phyloP scores from a whole-genome alignment of 495 filamentous ascomycete genomes.

The Talaromyces nanjingensis region DNA sequence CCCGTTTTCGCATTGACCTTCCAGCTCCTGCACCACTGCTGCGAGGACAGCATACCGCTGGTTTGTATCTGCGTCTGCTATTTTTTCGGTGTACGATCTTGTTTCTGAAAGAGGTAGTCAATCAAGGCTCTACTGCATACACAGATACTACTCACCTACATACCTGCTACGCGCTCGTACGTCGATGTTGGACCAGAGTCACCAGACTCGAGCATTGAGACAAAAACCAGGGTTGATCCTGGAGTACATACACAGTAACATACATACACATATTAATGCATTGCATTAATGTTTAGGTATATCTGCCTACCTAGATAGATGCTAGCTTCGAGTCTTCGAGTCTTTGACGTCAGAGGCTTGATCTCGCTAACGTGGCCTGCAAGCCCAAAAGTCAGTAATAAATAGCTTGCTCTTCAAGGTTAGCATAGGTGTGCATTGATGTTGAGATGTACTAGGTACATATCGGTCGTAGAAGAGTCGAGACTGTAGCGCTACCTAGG shows the following conservation, averaged over 20 bases:
- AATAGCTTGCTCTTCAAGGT: neutral
- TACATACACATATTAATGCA: neutral
- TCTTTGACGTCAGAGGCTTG: neutral
- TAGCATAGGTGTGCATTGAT: neutral
- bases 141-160: too few relatives aligned
- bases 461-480: neutral
- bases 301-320: neutral
- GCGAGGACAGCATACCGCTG: neutral
- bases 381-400: neutral
- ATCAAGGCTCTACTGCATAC: neutral
- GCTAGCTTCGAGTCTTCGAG: neutral
- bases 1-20: neutral
- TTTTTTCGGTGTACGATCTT: neutral
- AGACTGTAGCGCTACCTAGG: neutral
- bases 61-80: neutral
- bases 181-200: neutral
- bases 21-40: neutral
- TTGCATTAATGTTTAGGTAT: neutral
- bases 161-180: neutral
- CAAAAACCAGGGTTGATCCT: neutral
- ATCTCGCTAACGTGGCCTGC: neutral
- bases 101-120: neutral
- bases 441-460: neutral
- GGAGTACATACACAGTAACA: neutral
- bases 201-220: neutral